Percentiles rank a stretch among this genome's conserved stretches.
These are phyloP conservation scores for Dactylorhiza incarnata DNA, from an alignment of 106 monocot genomes.

Conservation along the genomic window DNA sequence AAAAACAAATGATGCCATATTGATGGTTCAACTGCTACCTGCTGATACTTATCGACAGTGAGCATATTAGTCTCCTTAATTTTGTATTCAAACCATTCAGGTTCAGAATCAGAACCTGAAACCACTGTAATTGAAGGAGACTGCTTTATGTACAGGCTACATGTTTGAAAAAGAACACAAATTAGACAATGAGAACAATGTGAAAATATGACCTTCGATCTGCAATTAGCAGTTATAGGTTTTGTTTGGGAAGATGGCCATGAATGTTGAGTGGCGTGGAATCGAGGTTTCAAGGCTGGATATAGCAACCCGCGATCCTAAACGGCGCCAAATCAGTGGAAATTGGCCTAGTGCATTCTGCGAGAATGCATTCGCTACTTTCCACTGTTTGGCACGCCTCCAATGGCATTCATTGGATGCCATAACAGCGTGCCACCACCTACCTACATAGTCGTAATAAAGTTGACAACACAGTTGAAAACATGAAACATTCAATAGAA, in stretches of 20 bases:
- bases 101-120: conserved; percentile 43
- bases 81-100: conserved; percentile 96
- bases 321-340: too few species aligned
- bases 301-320: too few species aligned
- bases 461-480: not conserved
- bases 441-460: too few species aligned
- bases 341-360: too few species aligned
- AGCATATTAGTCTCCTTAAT: conserved; percentile 98
- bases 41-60: conserved; percentile 95
- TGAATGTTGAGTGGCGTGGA: too few species aligned
- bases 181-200: not conserved
- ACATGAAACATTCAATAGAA: conserved; percentile 1
- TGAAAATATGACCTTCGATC: not conserved
- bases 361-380: too few species aligned
- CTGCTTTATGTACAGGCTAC: conserved; percentile 84
- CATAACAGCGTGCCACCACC: too few species aligned
- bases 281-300: too few species aligned
- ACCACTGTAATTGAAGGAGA: conserved; percentile 51
- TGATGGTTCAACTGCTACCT: conserved; percentile 36
- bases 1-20: not conserved
- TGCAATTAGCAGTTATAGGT: not conserved
- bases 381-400: too few species aligned
- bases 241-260: too few species aligned
- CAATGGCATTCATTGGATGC: too few species aligned
- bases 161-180: conserved; percentile 9